A percentile compares a stretch with the other conserved stretches of the same genome.
Evolutionary conservation across 805 yeast species (phyloP).

Genomic region (Spathaspora boniae): DNA sequence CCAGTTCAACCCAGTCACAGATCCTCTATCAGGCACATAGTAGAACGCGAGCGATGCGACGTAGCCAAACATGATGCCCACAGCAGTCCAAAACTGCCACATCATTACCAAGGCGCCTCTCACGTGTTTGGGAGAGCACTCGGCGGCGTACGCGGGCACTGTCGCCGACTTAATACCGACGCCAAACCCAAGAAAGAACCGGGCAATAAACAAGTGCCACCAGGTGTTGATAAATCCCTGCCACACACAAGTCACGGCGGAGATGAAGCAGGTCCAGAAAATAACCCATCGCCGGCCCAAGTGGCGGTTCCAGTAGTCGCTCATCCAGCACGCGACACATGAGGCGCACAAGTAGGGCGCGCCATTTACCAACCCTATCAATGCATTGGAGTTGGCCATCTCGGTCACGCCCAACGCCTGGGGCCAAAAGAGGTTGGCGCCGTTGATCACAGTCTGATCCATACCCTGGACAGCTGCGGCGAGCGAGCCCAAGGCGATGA

Average conservation of each 20-base stretch:
- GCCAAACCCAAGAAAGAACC: constrained; percentile 42
- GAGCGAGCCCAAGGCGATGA: constrained; percentile 59
- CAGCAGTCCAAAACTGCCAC: constrained; percentile 76
- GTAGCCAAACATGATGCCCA: constrained; percentile 68
- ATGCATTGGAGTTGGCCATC: constrained; percentile 47
- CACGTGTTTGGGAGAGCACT: constrained; percentile 52
- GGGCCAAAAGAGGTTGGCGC: constrained; percentile 63
- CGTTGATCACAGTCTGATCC: constrained; percentile 71
- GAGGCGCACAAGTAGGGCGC: constrained; percentile 65
- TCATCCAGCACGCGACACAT: constrained; percentile 56
- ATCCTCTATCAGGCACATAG: constrained; percentile 45
- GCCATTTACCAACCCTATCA: constrained; percentile 59
- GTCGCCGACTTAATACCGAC: constrained; percentile 62
- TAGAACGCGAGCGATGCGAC: constrained; percentile 59
- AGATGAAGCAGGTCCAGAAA: constrained; percentile 56
- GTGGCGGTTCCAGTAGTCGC: constrained; percentile 48
- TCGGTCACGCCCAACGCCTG: constrained; percentile 44
- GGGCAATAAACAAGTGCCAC: constrained; percentile 58
- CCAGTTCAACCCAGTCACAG: constrained; percentile 50
- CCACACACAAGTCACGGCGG: constrained; percentile 64
- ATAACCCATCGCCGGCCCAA: constrained; percentile 61
- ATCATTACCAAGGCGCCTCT: constrained; percentile 67
- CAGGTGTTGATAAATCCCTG: constrained; percentile 61
- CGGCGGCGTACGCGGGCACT: constrained; percentile 66
- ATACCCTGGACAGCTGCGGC: constrained; percentile 74